Conservation (phyloP, 768 basidiomycete genomes). For the Trametes coccinea region DNA sequence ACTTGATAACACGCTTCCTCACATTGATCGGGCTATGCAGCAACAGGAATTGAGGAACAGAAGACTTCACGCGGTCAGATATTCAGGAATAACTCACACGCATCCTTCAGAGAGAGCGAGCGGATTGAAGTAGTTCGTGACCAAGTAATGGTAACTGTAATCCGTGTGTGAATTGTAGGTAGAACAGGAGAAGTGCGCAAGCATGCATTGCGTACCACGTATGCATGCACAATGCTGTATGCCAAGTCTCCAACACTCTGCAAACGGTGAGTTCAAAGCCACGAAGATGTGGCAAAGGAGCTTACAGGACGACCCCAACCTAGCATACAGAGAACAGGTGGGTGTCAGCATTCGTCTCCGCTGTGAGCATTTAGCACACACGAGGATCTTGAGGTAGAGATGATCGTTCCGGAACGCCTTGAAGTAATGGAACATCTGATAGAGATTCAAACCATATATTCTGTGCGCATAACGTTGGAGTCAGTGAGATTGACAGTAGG, state of each 20-base stretch:
- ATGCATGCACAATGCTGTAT: background rate
- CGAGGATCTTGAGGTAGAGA: background rate
- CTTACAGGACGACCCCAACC: background rate
- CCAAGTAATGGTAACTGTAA: background rate
- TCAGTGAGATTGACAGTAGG: too few species aligned
- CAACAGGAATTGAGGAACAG: too few species aligned
- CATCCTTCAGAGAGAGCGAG: background rate
- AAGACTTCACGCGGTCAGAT: too few species aligned
- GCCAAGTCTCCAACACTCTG: background rate
- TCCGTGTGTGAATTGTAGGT: background rate
- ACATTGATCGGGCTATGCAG: too few species aligned
- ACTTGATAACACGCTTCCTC: too few species aligned
- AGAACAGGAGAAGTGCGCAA: background rate
- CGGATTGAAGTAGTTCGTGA: conserved; percentile 1
- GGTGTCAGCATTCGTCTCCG: too few species aligned
- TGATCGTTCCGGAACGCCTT: background rate
- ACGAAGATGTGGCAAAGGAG: too few species aligned
- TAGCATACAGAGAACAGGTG: background rate
- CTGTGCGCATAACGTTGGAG: background rate
- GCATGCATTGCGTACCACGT: background rate
- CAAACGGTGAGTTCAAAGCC: background rate
- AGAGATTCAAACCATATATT: background rate
- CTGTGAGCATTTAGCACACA: background rate
- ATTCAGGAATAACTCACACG: too few species aligned
- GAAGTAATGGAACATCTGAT: background rate